Base-by-base conservation (phyloP, 202 grass and related monocot species). In the Zoysia matrella region DNA sequence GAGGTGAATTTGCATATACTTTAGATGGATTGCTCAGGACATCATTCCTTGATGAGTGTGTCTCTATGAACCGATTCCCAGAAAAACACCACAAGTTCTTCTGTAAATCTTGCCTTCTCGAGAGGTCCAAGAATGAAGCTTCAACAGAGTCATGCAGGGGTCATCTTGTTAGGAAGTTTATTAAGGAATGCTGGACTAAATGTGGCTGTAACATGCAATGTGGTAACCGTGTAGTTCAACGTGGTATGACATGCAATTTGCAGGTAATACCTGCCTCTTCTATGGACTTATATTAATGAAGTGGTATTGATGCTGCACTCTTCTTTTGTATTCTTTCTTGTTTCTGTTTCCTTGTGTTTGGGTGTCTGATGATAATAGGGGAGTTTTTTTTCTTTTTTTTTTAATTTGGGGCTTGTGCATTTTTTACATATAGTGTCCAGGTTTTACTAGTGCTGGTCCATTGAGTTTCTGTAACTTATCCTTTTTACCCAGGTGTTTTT, bases 151-250 rank as follows among this genome's bases (percentile, higher is more conserved):
- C 85, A 51, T 97, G 94, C 63, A 97, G 88, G 72, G 94, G 94
- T 8, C 94, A 97, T 89, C 69, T 88, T 54, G 50, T 86, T 15
- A 89, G 85, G 74, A 94, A 90, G 73, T 97, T 97, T 81, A 85
- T 97, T 42, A 94, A 97, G 69, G 94, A 97, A 72, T 97, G 94
- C 70, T 97, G 94, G 94, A 91, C 80, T 82, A 97, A 97, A 79
- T 97, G 89, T 76, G 87, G 91, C 5, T 97, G 94, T 80, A 89
- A 69, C 12, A 92, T 80, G 82, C 87, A 88, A 43, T 97, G 91
- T 70, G 94, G 91, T 52, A 94, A 97, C 42, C 91, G 89, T 63
- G 69, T 94, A 2, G 75, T 92, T 15, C 91, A 94, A 73, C 82
- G 83, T 72, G 91, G 91, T 60, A 94, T 94, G 65, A 86, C 75